Evolutionary conservation across 169 alveolate species (phyloP).

Genomic region (Ichthyophthirius multifiliis): DNA sequence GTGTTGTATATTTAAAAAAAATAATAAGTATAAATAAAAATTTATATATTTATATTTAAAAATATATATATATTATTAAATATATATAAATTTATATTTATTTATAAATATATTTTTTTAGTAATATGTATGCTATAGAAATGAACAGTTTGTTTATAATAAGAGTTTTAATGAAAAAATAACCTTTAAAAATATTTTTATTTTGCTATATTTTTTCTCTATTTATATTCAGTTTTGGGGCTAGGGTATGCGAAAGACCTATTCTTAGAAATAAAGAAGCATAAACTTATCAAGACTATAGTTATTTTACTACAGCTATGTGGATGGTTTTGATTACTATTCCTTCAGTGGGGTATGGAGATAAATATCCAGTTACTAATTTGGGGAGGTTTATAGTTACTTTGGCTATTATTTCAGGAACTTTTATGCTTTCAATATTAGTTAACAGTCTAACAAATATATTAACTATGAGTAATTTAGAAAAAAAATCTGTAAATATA

Average conservation of each 20-base stretch:
- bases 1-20: no score
- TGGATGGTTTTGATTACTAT: background rate
- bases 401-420: background rate
- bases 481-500: background rate
- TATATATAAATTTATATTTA: no score
- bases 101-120: background rate
- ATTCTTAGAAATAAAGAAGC: background rate
- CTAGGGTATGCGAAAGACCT: constrained; percentile 14
- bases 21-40: background rate
- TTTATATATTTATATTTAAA: no score
- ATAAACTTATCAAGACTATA: background rate
- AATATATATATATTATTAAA: no score
- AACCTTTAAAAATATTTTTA: constrained; percentile 8
- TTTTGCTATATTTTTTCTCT: background rate
- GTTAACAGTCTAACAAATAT: background rate
- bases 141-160: background rate
- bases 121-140: background rate
- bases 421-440: background rate
- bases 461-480: background rate
- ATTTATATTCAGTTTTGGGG: background rate
- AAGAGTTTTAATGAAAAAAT: background rate
- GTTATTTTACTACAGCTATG: background rate
- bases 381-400: background rate
- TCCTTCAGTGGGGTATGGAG: constrained; percentile 14
- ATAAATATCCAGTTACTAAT: background rate